Evolutionary conservation across 2,329 filamentous ascomycete genomes (phyloP).

Genomic region (Aspergillus phoenicis): DNA sequence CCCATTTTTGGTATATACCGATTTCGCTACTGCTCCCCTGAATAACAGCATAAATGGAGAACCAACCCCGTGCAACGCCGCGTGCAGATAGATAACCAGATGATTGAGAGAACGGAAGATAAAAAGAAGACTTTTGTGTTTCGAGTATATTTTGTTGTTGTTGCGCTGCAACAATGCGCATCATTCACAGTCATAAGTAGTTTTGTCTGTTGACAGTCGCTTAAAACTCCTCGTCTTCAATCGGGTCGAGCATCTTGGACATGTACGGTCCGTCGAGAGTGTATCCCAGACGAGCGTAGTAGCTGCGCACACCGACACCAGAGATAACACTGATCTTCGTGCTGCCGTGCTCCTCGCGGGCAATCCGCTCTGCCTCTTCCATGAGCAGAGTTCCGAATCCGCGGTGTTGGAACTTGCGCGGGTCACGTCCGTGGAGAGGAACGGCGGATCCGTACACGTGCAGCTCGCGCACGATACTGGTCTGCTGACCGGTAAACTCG

Average conservation of each 20-base stretch:
- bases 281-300: slow-evolving; percentile 92
- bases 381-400: slow-evolving; percentile 94
- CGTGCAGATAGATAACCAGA: neutral
- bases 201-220: neutral
- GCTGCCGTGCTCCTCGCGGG: slow-evolving; percentile 89
- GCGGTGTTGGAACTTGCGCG: slow-evolving; percentile 97
- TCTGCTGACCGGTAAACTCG: slow-evolving; percentile 82
- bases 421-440: slow-evolving; percentile 93
- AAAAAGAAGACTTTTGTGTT: neutral
- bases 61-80: slow-evolving; percentile 1
- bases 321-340: slow-evolving; percentile 95
- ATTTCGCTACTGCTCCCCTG: neutral
- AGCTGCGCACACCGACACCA: slow-evolving; percentile 93
- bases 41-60: neutral
- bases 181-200: neutral
- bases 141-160: neutral
- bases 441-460: slow-evolving; percentile 97
- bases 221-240: slow-evolving; percentile 38
- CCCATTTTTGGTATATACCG: slow-evolving; percentile 1
- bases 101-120: too few relatives aligned
- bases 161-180: neutral
- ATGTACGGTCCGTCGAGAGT: slow-evolving; percentile 88
- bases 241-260: slow-evolving; percentile 52
- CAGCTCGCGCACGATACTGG: slow-evolving; percentile 87
- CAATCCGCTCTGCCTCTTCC: slow-evolving; percentile 97